Evolutionary conservation across 345 rosid species (phyloP).

Genomic region (Boechera divaricarpa): DNA sequence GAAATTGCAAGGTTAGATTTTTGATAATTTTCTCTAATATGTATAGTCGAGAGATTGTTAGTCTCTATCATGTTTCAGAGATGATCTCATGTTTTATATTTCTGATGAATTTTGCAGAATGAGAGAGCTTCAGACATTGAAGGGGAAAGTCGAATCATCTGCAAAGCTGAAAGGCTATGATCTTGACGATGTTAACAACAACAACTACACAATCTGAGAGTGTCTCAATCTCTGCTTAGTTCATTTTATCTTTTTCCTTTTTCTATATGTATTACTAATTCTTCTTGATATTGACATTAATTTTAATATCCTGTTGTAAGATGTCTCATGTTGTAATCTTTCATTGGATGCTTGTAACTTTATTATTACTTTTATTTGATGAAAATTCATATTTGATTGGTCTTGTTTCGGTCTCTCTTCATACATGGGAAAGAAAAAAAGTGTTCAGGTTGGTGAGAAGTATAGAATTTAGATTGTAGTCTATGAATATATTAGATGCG

Average conservation of each 20-base stretch:
- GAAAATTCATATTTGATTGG: slow-evolving; percentile 31
- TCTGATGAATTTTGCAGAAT: slow-evolving; percentile 41
- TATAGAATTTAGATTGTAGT: no score
- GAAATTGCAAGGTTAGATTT: slow-evolving; percentile 47
- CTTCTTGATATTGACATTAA: slow-evolving; percentile 34
- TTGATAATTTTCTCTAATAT: not conserved
- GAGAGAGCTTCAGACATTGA: slow-evolving; percentile 62
- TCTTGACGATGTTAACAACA: slow-evolving; percentile 53
- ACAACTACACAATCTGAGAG: slow-evolving; percentile 43
- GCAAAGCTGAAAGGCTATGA: slow-evolving; percentile 56
- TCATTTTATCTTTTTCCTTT: slow-evolving; percentile 7
- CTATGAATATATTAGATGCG: no score
- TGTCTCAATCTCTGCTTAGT: slow-evolving; percentile 15
- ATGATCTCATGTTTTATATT: slow-evolving; percentile 16
- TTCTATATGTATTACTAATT: slow-evolving; percentile 12
- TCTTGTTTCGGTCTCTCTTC: slow-evolving; percentile 1
- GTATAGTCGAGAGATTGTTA: not conserved
- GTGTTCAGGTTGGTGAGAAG: no score
- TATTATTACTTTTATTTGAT: slow-evolving; percentile 30
- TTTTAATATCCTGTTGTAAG: slow-evolving; percentile 31
- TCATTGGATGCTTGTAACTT: slow-evolving; percentile 20
- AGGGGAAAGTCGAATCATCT: slow-evolving; percentile 59
- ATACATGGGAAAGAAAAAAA: no score
- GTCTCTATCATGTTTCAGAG: not conserved
- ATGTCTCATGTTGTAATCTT: slow-evolving; percentile 32